Evolutionary conservation across 805 yeast species (phyloP), one percentile per base, ranked within the genome.

Genomic region (Starmerella lactis-condensi): DNA sequence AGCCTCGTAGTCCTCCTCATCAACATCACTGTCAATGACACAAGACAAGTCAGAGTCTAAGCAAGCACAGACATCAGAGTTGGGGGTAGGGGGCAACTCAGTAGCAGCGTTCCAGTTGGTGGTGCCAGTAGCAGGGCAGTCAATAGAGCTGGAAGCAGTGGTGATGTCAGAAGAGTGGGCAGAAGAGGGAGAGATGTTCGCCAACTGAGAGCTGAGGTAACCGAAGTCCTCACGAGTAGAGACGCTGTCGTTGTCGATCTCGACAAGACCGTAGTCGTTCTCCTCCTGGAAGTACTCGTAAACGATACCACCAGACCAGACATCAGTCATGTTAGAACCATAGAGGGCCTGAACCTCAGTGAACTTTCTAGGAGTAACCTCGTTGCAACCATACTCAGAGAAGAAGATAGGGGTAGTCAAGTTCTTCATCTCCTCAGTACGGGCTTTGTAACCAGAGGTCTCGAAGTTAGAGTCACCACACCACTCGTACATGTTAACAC

Each of bases 221-320:
- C 48, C 52, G 62, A 60, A 76, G 57, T 76, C 89, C 5, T 48
- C 57, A 44, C 74, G 50, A 5, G 83, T 75, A 16, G 61, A 55
- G 32, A 75, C 81, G 10, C 48, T 38, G 30, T 42, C 45, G 46
- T 57, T 64, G 26, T 57, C 56, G 29, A 75, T 57, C 20, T 72
- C 48, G 17, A 79, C 91, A 38, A 79, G 64, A 38, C 93, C 93
- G 51, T 78, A 79, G 43, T 76, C 54, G 57, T 81, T 81, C 28
- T 56, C 72, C 57, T 79, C 93, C 61, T 81, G 70, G 53, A 73
- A 76, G 60, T 77, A 79, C 89, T 77, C 77, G 65, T 81, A 79
- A 32, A 77, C 85, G 45, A 79, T 76, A 56, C 93, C 93, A 51
- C 93, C 93, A 25, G 91, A 77, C 89, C 91, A 81, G 31, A 79